Conservation (phyloP, 441 rosid genomes). For the Aquilaria agallochum region DNA sequence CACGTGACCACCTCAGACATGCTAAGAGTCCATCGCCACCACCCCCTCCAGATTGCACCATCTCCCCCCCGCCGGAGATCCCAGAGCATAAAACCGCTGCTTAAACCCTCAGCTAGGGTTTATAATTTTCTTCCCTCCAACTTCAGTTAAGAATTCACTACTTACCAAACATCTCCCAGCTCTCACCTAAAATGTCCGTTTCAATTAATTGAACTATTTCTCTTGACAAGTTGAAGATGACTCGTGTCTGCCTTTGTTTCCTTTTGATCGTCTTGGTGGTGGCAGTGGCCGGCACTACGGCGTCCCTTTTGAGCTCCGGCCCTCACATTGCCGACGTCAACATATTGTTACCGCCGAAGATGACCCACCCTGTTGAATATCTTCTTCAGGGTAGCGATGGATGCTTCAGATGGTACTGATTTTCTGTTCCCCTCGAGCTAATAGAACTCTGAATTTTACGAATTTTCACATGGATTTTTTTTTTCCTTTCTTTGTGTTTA, state of each 20-base stretch:
- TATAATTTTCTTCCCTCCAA: too few species aligned
- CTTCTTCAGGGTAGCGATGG: conserved; percentile 97
- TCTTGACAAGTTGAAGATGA: conserved; percentile 25
- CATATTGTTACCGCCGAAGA: conserved; percentile 85
- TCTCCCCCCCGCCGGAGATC: too few species aligned
- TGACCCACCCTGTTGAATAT: conserved; percentile 86
- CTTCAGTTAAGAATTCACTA: too few species aligned
- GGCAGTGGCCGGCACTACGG: conserved; percentile 23
- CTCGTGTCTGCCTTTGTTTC: conserved; percentile 23
- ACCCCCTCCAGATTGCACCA: too few species aligned
- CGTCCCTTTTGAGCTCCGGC: conserved; percentile 49
- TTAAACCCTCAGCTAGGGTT: too few species aligned
- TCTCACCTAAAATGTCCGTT: too few species aligned
- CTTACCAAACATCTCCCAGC: too few species aligned
- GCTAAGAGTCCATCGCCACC: too few species aligned
- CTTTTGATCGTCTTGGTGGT: conserved; percentile 20
- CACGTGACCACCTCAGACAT: too few species aligned
- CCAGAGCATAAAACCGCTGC: too few species aligned
- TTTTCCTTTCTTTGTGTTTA: not conserved
- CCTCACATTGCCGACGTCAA: conserved; percentile 96
- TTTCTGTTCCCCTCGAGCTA: not conserved
- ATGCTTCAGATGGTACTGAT: conserved; percentile 85
- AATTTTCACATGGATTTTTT: not conserved
- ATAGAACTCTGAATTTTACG: not conserved
- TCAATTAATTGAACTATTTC: too few species aligned